Percentiles rank a stretch among this genome's conserved stretches.
Evolutionary conservation across 768 basidiomycete species (phyloP).

Genomic region (Fistulinella prunicolor): DNA sequence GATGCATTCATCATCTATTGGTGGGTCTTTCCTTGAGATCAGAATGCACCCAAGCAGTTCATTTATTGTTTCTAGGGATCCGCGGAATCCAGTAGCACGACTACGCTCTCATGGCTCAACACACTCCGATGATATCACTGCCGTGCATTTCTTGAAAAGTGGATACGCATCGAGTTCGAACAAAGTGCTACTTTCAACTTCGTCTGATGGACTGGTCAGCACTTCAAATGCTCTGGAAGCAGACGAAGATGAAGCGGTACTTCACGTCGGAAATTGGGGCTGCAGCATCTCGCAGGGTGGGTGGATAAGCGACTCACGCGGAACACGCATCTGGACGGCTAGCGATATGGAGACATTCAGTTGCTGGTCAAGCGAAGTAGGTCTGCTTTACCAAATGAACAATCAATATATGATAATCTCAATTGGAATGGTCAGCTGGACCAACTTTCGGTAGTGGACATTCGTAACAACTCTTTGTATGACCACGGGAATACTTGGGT

Average conservation of each 20-base stretch:
- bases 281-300: constrained; percentile 77
- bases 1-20: constrained; percentile 86
- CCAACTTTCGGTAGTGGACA: constrained; percentile 52
- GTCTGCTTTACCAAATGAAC: constrained; percentile 3
- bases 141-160: constrained; percentile 49
- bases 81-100: constrained; percentile 68
- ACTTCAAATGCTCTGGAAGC: constrained; percentile 67
- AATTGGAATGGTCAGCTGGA: constrained; percentile 51
- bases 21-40: constrained; percentile 37
- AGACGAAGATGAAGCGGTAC: constrained; percentile 85
- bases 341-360: constrained; percentile 97
- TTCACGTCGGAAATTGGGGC: constrained; percentile 84
- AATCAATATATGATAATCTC: neutral
- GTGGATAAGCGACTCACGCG: constrained; percentile 45
- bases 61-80: constrained; percentile 64
- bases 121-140: constrained; percentile 92
- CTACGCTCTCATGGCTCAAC: constrained; percentile 78
- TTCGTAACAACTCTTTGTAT: constrained; percentile 63
- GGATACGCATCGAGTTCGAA: constrained; percentile 32
- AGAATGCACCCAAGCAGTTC: neutral
- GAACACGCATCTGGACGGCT: constrained; percentile 66
- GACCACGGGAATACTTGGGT: constrained; percentile 60
- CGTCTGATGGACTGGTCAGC: constrained; percentile 80
- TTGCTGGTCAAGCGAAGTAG: constrained; percentile 73
- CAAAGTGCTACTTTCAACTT: constrained; percentile 69